phyloP scores from a whole-genome alignment of 164 flowering plant genomes.

The Liquidambar formosana region DNA sequence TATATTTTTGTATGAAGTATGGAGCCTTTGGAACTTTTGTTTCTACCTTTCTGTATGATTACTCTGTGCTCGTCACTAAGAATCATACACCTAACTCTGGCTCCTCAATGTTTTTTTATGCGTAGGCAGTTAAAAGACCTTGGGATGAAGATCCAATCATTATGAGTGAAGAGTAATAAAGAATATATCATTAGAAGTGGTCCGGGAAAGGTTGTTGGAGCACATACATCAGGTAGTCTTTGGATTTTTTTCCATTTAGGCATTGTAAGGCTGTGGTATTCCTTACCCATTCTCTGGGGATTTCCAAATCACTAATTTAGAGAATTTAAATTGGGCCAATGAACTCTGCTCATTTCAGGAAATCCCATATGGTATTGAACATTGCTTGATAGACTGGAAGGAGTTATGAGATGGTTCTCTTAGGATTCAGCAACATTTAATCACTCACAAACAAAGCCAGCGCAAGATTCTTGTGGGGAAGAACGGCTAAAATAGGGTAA shows the following conservation, averaged over 20 bases:
- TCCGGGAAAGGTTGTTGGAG: slow-evolving; percentile 81
- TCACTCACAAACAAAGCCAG: slow-evolving; percentile 73
- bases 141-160: slow-evolving; percentile 90
- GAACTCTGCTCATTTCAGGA: slow-evolving; percentile 52
- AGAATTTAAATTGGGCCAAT: background rate
- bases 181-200: slow-evolving; percentile 84
- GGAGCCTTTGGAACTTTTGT: no score
- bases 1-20: no score
- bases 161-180: slow-evolving; percentile 86
- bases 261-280: background rate
- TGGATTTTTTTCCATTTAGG: background rate
- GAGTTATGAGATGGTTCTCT: slow-evolving; percentile 89
- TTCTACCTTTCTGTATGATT: no score
- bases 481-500: slow-evolving; percentile 92
- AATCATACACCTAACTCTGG: slow-evolving; percentile 9
- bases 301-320: background rate
- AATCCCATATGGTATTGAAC: slow-evolving; percentile 84
- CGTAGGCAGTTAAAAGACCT: slow-evolving; percentile 88
- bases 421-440: slow-evolving; percentile 83
- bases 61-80: no score
- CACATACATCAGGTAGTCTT: slow-evolving; percentile 85
- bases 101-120: slow-evolving; percentile 14
- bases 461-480: slow-evolving; percentile 92
- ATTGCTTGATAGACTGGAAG: slow-evolving; percentile 86
- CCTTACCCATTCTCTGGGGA: background rate